Conservation (phyloP, 208 protist species). For the Porcisia hertigi region DNA sequence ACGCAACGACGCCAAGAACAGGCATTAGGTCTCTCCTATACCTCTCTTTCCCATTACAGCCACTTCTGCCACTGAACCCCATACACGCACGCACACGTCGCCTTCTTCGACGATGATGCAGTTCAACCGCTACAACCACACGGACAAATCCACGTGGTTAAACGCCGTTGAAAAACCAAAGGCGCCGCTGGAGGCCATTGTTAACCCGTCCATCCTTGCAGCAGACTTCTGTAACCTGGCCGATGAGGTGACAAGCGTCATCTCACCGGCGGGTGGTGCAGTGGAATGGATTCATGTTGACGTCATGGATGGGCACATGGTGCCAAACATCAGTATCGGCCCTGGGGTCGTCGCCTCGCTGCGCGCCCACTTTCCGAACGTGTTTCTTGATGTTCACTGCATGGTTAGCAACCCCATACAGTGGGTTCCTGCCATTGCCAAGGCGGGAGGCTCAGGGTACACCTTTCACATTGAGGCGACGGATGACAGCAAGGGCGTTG, state of each 20-base stretch:
- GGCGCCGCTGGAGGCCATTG: slow-evolving; percentile 56
- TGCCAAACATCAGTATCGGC: slow-evolving; percentile 97
- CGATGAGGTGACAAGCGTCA: slow-evolving; percentile 79
- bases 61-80: not conserved
- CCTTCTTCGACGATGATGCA: not conserved
- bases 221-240: slow-evolving; percentile 85
- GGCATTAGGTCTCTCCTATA: not conserved
- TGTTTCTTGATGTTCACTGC: slow-evolving; percentile 96
- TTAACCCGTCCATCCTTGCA: slow-evolving; percentile 92
- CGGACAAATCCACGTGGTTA: slow-evolving; percentile 63
- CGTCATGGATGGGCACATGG: slow-evolving; percentile 98
- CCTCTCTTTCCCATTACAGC: not conserved
- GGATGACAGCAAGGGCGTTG: slow-evolving; percentile 50
- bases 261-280: slow-evolving; percentile 61
- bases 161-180: slow-evolving; percentile 42
- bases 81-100: not conserved
- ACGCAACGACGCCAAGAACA: not conserved
- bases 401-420: slow-evolving; percentile 95
- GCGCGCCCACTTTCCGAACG: slow-evolving; percentile 71
- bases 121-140: slow-evolving; percentile 40
- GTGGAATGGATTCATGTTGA: slow-evolving; percentile 96
- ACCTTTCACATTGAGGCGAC: slow-evolving; percentile 97
- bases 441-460: slow-evolving; percentile 90
- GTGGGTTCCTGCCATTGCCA: slow-evolving; percentile 88
- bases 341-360: slow-evolving; percentile 93